phyloP scores from a whole-genome alignment of 2,329 filamentous ascomycete species.

The Trichoderma aggressivum region DNA sequence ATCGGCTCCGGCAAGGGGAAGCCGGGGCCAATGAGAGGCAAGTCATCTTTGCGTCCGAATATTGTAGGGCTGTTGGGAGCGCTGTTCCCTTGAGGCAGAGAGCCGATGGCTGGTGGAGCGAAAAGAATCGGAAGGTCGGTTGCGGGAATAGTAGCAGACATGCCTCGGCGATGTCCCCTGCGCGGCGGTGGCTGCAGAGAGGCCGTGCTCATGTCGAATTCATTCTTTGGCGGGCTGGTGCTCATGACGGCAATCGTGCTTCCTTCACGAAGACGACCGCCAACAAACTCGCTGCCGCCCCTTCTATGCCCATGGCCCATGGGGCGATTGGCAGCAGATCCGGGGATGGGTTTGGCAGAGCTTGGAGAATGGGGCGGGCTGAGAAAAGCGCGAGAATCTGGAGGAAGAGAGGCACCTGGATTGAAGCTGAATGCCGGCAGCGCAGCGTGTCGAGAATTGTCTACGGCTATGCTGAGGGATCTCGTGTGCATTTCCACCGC shows the following conservation, averaged over 20 bases:
- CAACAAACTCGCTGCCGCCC: constrained; percentile 83
- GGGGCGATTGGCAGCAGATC: constrained; percentile 53
- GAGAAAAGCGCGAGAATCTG: constrained; percentile 40
- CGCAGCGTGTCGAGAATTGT: constrained; percentile 36
- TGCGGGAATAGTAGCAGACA: constrained; percentile 77
- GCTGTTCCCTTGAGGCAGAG: constrained; percentile 56
- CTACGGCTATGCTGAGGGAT: constrained; percentile 30
- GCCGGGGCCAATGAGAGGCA: neutral
- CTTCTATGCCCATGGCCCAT: constrained; percentile 72
- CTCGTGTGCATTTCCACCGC: constrained; percentile 46
- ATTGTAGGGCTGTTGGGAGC: constrained; percentile 60
- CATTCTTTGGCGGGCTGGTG: constrained; percentile 65
- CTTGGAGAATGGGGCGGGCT: constrained; percentile 56
- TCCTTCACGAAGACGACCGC: constrained; percentile 61
- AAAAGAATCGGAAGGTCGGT: constrained; percentile 75
- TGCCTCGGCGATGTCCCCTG: constrained; percentile 65
- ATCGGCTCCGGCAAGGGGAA: constrained; percentile 17
- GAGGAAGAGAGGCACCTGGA: constrained; percentile 40
- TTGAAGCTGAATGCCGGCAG: constrained; percentile 58
- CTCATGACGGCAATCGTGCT: constrained; percentile 61
- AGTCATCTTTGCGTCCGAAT: constrained; percentile 30
- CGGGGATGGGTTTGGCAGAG: constrained; percentile 44
- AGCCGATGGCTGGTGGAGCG: constrained; percentile 47
- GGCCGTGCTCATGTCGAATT: constrained; percentile 56
- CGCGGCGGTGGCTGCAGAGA: constrained; percentile 46